Percentiles rank a stretch among this genome's conserved stretches.
These are phyloP conservation scores for Rhexocercosporidium sp. DNA, from an alignment of 2,329 filamentous ascomycete species.

Conservation along the genomic window DNA sequence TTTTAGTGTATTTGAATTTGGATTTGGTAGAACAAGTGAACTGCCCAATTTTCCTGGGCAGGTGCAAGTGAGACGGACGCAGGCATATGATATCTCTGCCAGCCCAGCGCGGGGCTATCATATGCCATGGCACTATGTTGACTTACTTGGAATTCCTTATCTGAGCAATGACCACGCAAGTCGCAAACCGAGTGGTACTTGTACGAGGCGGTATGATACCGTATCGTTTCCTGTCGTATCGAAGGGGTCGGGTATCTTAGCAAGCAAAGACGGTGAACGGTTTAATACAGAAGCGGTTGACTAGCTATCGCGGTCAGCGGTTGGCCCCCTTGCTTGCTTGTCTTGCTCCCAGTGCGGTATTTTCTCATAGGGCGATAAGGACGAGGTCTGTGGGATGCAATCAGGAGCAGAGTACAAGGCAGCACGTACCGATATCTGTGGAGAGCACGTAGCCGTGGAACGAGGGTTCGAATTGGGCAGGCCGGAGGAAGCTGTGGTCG, in stretches of 20 bases:
- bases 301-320: constrained; percentile 23
- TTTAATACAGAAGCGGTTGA: constrained; percentile 16
- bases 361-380: constrained; percentile 34
- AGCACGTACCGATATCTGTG: constrained; percentile 20
- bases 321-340: constrained; percentile 18
- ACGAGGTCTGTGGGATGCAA: constrained; percentile 23
- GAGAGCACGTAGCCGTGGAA: constrained; percentile 13
- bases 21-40: constrained; percentile 1
- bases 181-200: constrained; percentile 18
- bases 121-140: constrained; percentile 7
- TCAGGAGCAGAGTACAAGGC: constrained; percentile 13
- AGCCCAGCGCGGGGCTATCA: background rate
- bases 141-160: constrained; percentile 22
- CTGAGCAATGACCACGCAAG: constrained; percentile 16
- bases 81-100: constrained; percentile 4
- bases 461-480: background rate
- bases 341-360: constrained; percentile 13
- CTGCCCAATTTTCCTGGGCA: background rate
- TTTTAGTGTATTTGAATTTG: constrained; percentile 18
- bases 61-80: background rate
- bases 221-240: background rate
- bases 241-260: background rate
- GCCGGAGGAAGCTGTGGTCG: background rate
- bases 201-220: constrained; percentile 17
- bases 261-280: constrained; percentile 15